Evolutionary conservation across 352 stramenopile species (phyloP).

Genomic region (Globisporangium echinulatum): DNA sequence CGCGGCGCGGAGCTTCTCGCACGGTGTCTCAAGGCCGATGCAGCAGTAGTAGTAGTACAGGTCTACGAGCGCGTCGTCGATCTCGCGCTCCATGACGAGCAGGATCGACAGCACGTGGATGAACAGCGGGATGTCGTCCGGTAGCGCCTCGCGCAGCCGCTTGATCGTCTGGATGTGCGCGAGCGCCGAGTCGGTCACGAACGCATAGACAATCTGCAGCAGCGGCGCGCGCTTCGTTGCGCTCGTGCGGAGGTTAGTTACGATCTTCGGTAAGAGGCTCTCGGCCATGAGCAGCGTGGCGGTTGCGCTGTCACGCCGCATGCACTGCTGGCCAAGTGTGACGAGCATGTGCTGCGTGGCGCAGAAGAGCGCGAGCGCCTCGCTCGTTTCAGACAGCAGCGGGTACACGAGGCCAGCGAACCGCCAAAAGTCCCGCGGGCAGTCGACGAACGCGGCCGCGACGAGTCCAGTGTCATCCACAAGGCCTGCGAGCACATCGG

Average conservation of each 20-base stretch:
- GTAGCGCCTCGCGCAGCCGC: constrained; percentile 53
- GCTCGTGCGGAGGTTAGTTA: constrained; percentile 18
- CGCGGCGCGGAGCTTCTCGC: constrained; percentile 69
- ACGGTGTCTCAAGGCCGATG: constrained; percentile 68
- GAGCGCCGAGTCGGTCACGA: constrained; percentile 40
- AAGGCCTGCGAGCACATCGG: constrained; percentile 29
- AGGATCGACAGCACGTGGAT: constrained; percentile 66
- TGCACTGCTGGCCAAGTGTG: constrained; percentile 34
- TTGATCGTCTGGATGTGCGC: constrained; percentile 76
- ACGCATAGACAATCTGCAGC: constrained; percentile 55
- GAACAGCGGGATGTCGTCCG: constrained; percentile 62
- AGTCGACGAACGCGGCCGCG: constrained; percentile 56
- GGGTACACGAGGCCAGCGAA: constrained; percentile 44
- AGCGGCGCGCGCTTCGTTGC: constrained; percentile 42
- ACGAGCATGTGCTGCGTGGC: constrained; percentile 25
- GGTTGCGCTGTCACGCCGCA: constrained; percentile 33
- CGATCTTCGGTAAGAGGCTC: constrained; percentile 42
- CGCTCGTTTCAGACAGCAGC: constrained; percentile 44
- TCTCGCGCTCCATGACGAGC: constrained; percentile 57
- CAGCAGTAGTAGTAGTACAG: constrained; percentile 86
- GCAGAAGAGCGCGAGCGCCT: constrained; percentile 37
- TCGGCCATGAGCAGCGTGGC: constrained; percentile 51
- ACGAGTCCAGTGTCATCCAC: constrained; percentile 51
- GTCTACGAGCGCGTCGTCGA: constrained; percentile 71
- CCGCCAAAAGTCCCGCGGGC: constrained; percentile 80